These are phyloP conservation scores for Ceratobasidium sp. DNA, from an alignment of 1,284 basidiomycete genomes.

Conservation along the genomic window DNA sequence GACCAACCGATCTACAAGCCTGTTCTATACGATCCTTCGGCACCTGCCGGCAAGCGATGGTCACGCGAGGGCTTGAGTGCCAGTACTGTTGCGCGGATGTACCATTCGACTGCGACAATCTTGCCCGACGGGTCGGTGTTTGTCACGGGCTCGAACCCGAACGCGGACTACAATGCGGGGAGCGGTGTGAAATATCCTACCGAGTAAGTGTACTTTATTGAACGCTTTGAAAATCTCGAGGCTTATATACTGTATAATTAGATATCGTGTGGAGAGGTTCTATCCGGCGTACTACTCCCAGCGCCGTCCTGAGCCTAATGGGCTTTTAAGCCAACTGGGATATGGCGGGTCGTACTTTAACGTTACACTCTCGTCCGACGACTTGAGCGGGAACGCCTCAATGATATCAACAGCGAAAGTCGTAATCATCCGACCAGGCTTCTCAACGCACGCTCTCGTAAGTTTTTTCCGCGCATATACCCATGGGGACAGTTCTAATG, in stretches of 20 bases:
- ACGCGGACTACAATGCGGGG: conserved; percentile 85
- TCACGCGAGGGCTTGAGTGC: conserved; percentile 71
- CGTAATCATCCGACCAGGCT: conserved; percentile 86
- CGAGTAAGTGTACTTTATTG: conserved; percentile 66
- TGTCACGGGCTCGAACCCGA: conserved; percentile 93
- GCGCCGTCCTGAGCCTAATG: conserved; percentile 77
- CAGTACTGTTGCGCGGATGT: conserved; percentile 78
- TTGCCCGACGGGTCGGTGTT: conserved; percentile 88
- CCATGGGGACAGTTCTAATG: not conserved
- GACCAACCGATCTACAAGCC: conserved; percentile 73
- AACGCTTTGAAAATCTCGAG: conserved; percentile 68
- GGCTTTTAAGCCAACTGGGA: conserved; percentile 78
- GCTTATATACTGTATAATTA: conserved; percentile 73
- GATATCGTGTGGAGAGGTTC: conserved; percentile 90
- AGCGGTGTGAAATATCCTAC: conserved; percentile 82
- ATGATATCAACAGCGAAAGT: conserved; percentile 82
- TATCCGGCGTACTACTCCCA: conserved; percentile 85
- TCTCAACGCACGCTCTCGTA: conserved; percentile 89
- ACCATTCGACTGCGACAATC: conserved; percentile 89
- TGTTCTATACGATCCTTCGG: conserved; percentile 81
- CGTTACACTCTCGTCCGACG: conserved; percentile 64
- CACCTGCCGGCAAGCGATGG: conserved; percentile 78
- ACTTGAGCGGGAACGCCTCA: conserved; percentile 78
- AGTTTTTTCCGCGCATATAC: conserved; percentile 50
- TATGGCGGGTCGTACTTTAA: conserved; percentile 90